These are phyloP conservation scores for Flaveria trinervia DNA, from an alignment of 129 eudicot species.

Conservation along the genomic window DNA sequence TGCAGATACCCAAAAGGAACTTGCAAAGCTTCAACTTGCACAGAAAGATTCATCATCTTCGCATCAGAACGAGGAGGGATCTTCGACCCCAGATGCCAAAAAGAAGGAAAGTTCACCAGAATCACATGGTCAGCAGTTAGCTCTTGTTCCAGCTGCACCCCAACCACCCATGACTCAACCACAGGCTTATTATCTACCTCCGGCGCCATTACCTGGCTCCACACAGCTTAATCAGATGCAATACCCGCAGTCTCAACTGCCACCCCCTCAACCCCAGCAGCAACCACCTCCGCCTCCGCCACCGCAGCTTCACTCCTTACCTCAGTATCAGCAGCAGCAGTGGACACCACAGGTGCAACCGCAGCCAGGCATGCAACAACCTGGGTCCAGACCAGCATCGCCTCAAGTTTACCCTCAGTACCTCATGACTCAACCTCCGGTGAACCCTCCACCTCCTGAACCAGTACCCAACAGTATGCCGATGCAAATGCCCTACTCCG, in stretches of 20 bases:
- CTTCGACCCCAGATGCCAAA: slow-evolving; percentile 45
- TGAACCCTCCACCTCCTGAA: slow-evolving; percentile 32
- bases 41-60: slow-evolving; percentile 62
- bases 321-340: slow-evolving; percentile 58
- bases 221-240: slow-evolving; percentile 47
- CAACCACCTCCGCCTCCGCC: slow-evolving; percentile 32
- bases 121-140: slow-evolving; percentile 59
- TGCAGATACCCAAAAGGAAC: slow-evolving; percentile 91
- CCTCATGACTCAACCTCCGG: slow-evolving; percentile 21
- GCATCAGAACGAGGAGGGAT: slow-evolving; percentile 54
- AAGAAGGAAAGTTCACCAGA: slow-evolving; percentile 52
- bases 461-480: slow-evolving; percentile 62
- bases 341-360: slow-evolving; percentile 59
- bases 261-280: slow-evolving; percentile 40
- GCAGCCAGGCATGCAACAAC: slow-evolving; percentile 48
- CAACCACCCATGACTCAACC: slow-evolving; percentile 32
- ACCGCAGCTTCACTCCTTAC: slow-evolving; percentile 39
- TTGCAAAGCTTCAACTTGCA: slow-evolving; percentile 83
- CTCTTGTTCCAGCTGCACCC: slow-evolving; percentile 61
- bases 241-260: slow-evolving; percentile 42
- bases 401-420: slow-evolving; percentile 61
- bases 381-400: slow-evolving; percentile 45
- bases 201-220: slow-evolving; percentile 40
- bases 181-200: slow-evolving; percentile 58
- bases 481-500: slow-evolving; percentile 62